These are phyloP conservation scores for Entelexis paramagnoliae DNA, from an alignment of 1,139 yeast genomes.

Conservation along the genomic window DNA sequence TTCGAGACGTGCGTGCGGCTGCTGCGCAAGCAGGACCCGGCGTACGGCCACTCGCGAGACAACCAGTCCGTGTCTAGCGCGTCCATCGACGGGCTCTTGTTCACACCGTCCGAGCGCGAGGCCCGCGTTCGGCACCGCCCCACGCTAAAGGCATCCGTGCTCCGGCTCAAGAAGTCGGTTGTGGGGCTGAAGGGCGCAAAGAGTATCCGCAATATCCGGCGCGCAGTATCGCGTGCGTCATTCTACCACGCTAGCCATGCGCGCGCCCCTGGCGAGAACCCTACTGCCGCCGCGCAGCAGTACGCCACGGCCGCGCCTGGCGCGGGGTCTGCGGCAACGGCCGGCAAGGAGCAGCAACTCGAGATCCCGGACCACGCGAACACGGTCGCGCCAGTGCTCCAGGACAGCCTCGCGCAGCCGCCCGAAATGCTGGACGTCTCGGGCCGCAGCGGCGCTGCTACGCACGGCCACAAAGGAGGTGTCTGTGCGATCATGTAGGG, in stretches of 20 bases:
- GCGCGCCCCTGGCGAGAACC: background rate
- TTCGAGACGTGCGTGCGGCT: slow-evolving; percentile 82
- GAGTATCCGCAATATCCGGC: slow-evolving; percentile 19
- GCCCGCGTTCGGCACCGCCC: slow-evolving; percentile 13
- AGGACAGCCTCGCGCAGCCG: slow-evolving; percentile 8
- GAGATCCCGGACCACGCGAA: background rate
- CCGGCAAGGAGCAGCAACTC: background rate
- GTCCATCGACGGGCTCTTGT: slow-evolving; percentile 19
- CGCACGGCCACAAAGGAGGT: background rate
- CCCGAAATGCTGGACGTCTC: slow-evolving; percentile 13
- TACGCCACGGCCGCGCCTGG: background rate
- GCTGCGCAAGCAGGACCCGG: slow-evolving; percentile 15
- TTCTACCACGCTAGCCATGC: background rate
- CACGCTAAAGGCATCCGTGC: slow-evolving; percentile 14
- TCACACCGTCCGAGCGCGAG: slow-evolving; percentile 14
- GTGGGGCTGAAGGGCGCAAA: slow-evolving; percentile 16
- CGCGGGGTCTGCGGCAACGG: no score
- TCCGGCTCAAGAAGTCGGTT: slow-evolving; percentile 19
- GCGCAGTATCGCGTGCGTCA: slow-evolving; percentile 17
- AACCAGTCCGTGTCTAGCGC: slow-evolving; percentile 14
- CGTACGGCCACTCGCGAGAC: slow-evolving; percentile 4
- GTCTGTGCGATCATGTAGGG: slow-evolving; percentile 10
- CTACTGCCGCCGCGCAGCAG: background rate
- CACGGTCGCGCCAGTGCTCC: slow-evolving; percentile 8
- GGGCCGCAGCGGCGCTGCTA: background rate